These are phyloP conservation scores for Coemansia sp. DNA, from an alignment of 192 early-diverging fungal species.

Conservation along the genomic window DNA sequence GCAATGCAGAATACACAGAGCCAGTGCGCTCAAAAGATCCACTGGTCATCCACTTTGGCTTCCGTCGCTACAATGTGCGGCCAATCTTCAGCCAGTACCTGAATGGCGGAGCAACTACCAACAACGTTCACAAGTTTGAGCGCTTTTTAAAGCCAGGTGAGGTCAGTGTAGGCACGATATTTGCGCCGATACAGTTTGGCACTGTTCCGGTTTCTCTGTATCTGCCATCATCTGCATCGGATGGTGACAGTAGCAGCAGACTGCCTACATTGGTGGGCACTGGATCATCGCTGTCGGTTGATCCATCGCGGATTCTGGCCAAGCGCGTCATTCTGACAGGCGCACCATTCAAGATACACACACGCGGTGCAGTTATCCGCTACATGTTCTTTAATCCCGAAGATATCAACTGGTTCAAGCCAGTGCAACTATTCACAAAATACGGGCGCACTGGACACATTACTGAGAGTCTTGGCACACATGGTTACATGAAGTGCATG, in stretches of 20 bases:
- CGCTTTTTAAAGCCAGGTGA: constrained; percentile 80
- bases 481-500: constrained; percentile 94
- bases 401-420: constrained; percentile 95
- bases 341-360: constrained; percentile 93
- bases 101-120: constrained; percentile 71
- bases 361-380: constrained; percentile 86
- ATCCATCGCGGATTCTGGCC: constrained; percentile 85
- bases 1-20: constrained; percentile 69
- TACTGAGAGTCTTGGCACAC: constrained; percentile 88
- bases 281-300: constrained; percentile 71
- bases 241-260: background rate
- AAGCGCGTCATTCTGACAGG: constrained; percentile 94
- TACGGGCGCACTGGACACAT: constrained; percentile 90
- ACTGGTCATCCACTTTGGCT: constrained; percentile 82
- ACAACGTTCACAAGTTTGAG: constrained; percentile 95
- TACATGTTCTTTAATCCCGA: constrained; percentile 97
- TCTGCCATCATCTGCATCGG: constrained; percentile 52
- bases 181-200: constrained; percentile 89
- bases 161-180: constrained; percentile 79
- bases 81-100: constrained; percentile 91
- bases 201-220: constrained; percentile 80
- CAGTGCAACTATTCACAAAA: constrained; percentile 90
- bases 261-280: constrained; percentile 67
- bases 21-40: constrained; percentile 92
- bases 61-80: constrained; percentile 77